Base-by-base conservation (phyloP, 306 rosid genomes). In the Dalbergia cochinchinensis region DNA sequence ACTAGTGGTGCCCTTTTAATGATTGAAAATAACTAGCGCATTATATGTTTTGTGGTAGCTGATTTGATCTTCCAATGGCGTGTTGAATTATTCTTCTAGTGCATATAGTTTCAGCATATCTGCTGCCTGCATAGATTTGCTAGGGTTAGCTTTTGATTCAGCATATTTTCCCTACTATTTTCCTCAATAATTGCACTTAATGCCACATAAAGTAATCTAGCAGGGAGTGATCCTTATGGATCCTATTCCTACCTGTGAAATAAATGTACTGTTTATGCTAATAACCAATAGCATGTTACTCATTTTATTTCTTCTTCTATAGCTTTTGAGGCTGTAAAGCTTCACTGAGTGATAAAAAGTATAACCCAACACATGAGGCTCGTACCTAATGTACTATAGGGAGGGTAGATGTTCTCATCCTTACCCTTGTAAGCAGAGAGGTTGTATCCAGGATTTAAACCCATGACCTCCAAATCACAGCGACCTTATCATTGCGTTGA, bases 311-410 rank as follows among this genome's bases (percentile, higher is more conserved):
- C 13, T 62, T 26, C 62, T 48, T 33, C 39, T 34, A 59, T 34
- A 50, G 22, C 31, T 44, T 45, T 82, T 64, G 35, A n/a, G 73
- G 68, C 22, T 70, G 69, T 47, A 57, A 33, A 34, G 14, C 74
- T 20, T 45, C 55, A 58, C 69, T 16, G 8, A 70, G 76, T 47
- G 59, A 72, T 44, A 11, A 37, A 26, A 26, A 26, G 31, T 26
- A 26, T 26, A 26, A 26, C 31, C 31, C 31, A 26, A 26, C 2
- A 3, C 31, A 26, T 1, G 1, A 1, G 31, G 31, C 2, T 26
- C 31, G 3, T 26, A 26, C 31, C 31, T 26, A 26, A 26, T 26
- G 31, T 1, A 26, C 31, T 26, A 26, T 26, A 3, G 31, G 31
- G 3, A 26, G 31, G 31, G 31, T 26, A 26, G 31, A 26, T 26